These are phyloP conservation scores for Byssoonygena ceratinophila DNA, from an alignment of 2,329 filamentous ascomycete species.

Conservation along the genomic window DNA sequence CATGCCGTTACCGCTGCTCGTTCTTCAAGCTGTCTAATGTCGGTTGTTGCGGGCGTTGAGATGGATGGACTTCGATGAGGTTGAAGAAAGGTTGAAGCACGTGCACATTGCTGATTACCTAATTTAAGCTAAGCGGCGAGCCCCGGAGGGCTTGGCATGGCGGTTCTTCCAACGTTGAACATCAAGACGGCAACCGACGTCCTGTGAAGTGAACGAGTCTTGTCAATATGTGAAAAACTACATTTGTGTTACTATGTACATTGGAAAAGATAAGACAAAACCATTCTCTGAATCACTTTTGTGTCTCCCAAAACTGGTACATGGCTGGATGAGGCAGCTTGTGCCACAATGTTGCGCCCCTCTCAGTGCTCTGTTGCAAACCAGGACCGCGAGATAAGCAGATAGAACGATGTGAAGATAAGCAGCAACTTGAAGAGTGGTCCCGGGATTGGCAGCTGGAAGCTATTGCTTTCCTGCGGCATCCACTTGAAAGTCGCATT, in stretches of 20 bases:
- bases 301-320: neutral
- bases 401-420: neutral
- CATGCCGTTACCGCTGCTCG: no score
- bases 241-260: conserved; percentile 2
- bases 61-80: no score
- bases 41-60: no score
- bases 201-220: no score
- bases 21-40: no score
- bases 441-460: neutral
- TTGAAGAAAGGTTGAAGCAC: no score
- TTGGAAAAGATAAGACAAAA: neutral
- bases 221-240: neutral
- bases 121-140: no score
- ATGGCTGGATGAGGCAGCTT: neutral
- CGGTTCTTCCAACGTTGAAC: no score
- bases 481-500: neutral
- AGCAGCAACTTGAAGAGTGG: neutral
- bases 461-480: neutral
- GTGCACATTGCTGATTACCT: no score
- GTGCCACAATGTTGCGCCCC: neutral
- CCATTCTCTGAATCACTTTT: neutral
- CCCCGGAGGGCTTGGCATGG: no score
- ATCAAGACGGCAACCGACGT: no score
- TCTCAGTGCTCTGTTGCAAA: neutral
- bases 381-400: conserved; percentile 4